These are phyloP conservation scores for Microbotryum scabiosae DNA, from an alignment of 1,284 basidiomycete genomes.

Conservation along the genomic window DNA sequence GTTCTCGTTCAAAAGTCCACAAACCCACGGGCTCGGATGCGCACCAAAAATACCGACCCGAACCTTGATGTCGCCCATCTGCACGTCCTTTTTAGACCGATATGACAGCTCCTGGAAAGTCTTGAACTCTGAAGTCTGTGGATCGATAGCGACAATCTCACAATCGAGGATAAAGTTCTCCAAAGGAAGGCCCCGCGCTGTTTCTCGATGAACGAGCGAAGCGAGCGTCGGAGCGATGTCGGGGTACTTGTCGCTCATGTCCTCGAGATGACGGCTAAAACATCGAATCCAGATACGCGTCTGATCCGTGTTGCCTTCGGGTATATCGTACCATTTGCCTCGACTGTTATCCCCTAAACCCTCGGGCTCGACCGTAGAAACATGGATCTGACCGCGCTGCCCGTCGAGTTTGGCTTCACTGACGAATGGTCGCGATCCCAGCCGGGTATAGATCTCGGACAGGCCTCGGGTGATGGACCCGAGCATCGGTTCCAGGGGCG, in stretches of 20 bases:
- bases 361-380: slow-evolving; percentile 29
- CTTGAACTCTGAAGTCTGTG: slow-evolving; percentile 55
- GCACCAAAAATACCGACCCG: slow-evolving; percentile 48
- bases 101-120: slow-evolving; percentile 81
- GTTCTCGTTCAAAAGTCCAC: too few relatives aligned
- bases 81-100: slow-evolving; percentile 76
- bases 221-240: slow-evolving; percentile 59
- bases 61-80: slow-evolving; percentile 52
- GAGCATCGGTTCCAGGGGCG: slow-evolving; percentile 47
- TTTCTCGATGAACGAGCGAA: slow-evolving; percentile 37
- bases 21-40: too few relatives aligned
- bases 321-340: slow-evolving; percentile 4
- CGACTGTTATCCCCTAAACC: not conserved
- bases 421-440: slow-evolving; percentile 57
- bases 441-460: slow-evolving; percentile 66
- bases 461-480: slow-evolving; percentile 62
- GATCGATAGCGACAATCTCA: slow-evolving; percentile 57
- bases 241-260: slow-evolving; percentile 58
- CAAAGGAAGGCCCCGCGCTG: slow-evolving; percentile 32
- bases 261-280: slow-evolving; percentile 79
- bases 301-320: slow-evolving; percentile 11
- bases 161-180: slow-evolving; percentile 26
- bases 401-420: slow-evolving; percentile 81
- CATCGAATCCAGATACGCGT: slow-evolving; percentile 52
- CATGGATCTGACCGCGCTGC: slow-evolving; percentile 78